Base-by-base conservation (phyloP, 805 yeast genomes). In the Suhomyces sp. region DNA sequence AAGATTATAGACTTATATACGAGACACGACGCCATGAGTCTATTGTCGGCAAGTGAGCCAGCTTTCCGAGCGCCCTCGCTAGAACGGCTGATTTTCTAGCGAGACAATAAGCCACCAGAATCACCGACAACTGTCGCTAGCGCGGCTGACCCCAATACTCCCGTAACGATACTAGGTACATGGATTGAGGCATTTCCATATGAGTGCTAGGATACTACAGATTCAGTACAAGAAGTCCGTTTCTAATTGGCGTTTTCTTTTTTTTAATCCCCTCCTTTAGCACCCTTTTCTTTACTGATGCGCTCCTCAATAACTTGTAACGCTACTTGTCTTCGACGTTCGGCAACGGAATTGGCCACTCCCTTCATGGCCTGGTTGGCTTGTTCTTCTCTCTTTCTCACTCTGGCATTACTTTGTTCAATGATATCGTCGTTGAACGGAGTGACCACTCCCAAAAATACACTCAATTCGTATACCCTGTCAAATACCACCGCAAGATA, bases 281-380 rank as follows among this genome's bases (percentile, higher is more conserved):
- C 42, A 38, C 42, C 42, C n/a, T 38, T 38, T 38, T 63, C 70
- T 51, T 63, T 67, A 54, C 61, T 67, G 48, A 82, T 79, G 60
- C 88, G 74, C 57, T 87, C 90, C 61, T 87, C 90, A 48, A 87
- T 73, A 15, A 87, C 89, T 64, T 86, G 87, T 53, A 87, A 69
- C 1, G 93, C 93, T 42, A 87, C 83, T 64, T 85, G 90, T 70
- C 89, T 81, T 69, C 92, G 81, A 68, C 93, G 79, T 61, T 87
- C 92, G 19, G 89, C 90, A 3, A 80, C 86, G 1, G 77, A 71
- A 54, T 71, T 71, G 36, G 78, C 76, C 8, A 72, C 72, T 52
- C 67, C 65, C 51, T 66, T 69, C 49, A 64, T 70, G 7, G 69
- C 62, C 55, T 81, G 82, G 60, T 71, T 72, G 7, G 73, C 68